Evolutionary conservation across 257 asterid genomes (phyloP).

Genomic region (Parsonsia alboflavescens): DNA sequence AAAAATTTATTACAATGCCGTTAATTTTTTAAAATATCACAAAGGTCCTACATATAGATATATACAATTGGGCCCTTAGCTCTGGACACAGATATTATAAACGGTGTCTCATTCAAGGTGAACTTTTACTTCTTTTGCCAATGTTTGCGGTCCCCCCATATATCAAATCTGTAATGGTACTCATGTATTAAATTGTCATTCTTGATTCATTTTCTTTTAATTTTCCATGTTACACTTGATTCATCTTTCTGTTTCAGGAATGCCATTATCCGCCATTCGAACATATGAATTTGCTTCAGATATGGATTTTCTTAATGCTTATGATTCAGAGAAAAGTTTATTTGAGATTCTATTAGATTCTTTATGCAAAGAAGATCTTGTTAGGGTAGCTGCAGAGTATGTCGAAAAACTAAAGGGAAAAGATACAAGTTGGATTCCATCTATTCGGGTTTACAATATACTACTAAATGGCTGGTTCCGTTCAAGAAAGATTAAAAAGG

Average conservation of each 20-base stretch:
- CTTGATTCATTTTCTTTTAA: background rate
- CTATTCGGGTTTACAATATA: conserved; percentile 55
- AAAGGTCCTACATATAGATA: no score
- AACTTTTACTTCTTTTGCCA: background rate
- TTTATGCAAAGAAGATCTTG: conserved; percentile 74
- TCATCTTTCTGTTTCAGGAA: conserved; percentile 37
- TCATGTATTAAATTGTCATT: background rate
- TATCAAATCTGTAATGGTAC: background rate
- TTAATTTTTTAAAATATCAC: no score
- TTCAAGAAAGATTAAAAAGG: conserved; percentile 50
- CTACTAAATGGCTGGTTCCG: conserved; percentile 77
- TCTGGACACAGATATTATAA: no score
- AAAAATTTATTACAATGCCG: no score
- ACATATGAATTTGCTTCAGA: conserved; percentile 52
- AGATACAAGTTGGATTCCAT: conserved; percentile 51
- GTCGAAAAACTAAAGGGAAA: conserved; percentile 34
- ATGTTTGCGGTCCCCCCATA: background rate
- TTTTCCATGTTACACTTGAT: no score
- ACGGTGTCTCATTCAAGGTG: background rate
- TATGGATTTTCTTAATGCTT: conserved; percentile 35
- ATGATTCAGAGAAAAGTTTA: conserved; percentile 32
- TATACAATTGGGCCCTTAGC: no score
- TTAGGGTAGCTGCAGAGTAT: conserved; percentile 58
- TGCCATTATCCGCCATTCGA: conserved; percentile 53
- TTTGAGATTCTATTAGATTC: conserved; percentile 69